A percentile compares a stretch with the other conserved stretches of the same genome.
These are phyloP conservation scores for Aspergillus sclerotialis DNA, from an alignment of 2,329 filamentous ascomycete species.

Conservation along the genomic window DNA sequence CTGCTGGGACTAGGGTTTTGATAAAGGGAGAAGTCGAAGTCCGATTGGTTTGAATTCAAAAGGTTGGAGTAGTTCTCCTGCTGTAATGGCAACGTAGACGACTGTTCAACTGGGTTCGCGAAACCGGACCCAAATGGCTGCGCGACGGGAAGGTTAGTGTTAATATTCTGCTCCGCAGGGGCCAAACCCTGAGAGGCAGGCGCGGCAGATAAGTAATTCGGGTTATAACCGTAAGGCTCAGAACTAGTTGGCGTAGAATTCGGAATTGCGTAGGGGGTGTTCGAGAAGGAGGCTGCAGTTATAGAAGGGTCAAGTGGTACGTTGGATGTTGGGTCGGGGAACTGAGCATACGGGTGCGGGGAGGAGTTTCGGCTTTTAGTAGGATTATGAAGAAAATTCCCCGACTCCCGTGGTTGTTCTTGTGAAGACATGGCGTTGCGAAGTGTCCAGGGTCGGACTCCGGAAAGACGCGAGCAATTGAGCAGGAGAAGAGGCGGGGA, in stretches of 20 bases:
- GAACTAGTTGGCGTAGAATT: conserved; percentile 18
- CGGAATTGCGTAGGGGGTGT: conserved; percentile 25
- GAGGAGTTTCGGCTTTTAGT: conserved; percentile 37
- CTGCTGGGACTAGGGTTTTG: conserved; percentile 25
- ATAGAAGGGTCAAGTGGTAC: conserved; percentile 32
- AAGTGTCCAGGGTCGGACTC: conserved; percentile 16
- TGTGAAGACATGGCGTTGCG: conserved; percentile 23
- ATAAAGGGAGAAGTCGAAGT: conserved; percentile 36
- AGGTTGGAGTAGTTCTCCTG: conserved; percentile 33
- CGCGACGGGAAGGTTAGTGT: conserved; percentile 26
- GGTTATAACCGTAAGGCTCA: conserved; percentile 29
- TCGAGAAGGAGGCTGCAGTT: conserved; percentile 24
- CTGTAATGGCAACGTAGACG: conserved; percentile 19
- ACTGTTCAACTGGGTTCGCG: conserved; percentile 29
- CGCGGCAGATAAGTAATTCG: conserved; percentile 27
- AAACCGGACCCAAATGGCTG: conserved; percentile 33
- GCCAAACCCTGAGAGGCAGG: conserved; percentile 23
- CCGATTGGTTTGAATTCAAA: conserved; percentile 30
- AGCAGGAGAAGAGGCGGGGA: conserved; percentile 1
- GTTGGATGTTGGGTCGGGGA: conserved; percentile 25
- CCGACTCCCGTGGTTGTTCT: conserved; percentile 26
- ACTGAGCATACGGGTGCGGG: conserved; percentile 34
- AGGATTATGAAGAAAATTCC: conserved; percentile 29
- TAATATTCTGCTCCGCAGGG: conserved; percentile 26
- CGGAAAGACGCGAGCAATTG: conserved; percentile 13